Conservation (phyloP, 2,329 filamentous ascomycete genomes). For the Fusarium citri region DNA sequence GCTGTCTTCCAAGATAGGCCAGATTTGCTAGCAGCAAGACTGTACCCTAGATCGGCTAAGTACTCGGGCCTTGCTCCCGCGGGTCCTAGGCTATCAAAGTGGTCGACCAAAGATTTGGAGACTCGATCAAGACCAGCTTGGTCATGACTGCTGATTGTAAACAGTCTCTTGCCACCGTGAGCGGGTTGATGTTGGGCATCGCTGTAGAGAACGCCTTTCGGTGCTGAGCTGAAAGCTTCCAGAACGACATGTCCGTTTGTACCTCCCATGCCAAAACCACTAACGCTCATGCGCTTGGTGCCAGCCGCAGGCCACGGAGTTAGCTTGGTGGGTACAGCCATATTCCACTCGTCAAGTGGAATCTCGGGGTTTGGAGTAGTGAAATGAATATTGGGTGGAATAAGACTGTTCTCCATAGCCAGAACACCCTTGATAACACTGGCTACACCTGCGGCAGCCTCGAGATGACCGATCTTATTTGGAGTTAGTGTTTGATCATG, state of each 20-base stretch:
- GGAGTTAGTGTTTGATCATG: not conserved
- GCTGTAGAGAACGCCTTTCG: not conserved
- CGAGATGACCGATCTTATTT: not conserved
- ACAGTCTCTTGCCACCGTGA: not conserved
- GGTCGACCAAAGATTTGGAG: not conserved
- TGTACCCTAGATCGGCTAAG: not conserved
- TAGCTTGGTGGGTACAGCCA: not conserved
- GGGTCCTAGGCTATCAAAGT: not conserved
- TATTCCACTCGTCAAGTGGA: not conserved
- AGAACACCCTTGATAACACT: not conserved
- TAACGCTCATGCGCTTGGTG: not conserved
- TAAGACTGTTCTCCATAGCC: not conserved
- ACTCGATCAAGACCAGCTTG: not conserved
- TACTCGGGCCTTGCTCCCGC: not conserved
- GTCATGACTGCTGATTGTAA: not conserved
- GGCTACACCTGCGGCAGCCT: not conserved
- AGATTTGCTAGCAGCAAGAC: not conserved
- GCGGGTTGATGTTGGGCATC: not conserved
- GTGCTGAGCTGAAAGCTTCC: not conserved
- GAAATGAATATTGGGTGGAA: not conserved
- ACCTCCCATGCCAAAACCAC: not conserved
- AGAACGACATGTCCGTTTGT: not conserved
- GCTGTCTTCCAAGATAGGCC: not conserved
- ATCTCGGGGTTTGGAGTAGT: not conserved
- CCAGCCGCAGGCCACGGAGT: not conserved